Evolutionary conservation across 1,284 basidiomycete genomes (phyloP).

Genomic region (Ustilago nuda): DNA sequence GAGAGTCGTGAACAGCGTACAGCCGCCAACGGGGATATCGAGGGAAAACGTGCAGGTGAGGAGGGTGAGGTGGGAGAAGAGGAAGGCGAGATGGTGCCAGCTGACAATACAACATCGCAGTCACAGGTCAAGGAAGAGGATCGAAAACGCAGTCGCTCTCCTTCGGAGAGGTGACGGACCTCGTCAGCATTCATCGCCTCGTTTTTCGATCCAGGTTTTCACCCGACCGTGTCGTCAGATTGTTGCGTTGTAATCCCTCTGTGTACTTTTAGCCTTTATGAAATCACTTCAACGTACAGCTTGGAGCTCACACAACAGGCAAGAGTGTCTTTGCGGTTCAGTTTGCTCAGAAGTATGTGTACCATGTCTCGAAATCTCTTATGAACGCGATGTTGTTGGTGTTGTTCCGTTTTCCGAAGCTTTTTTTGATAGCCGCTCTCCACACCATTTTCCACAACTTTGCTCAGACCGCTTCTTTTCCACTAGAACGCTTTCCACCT

Average conservation of each 20-base stretch:
- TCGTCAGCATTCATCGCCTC: neutral
- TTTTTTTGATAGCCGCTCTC: constrained; percentile 11
- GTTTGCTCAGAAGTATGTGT: neutral
- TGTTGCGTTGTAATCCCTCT: neutral
- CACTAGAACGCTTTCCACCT: neutral
- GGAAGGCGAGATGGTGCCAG: constrained; percentile 37
- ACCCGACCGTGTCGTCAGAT: neutral
- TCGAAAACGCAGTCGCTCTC: constrained; percentile 49
- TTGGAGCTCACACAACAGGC: neutral
- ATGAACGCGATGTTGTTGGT: neutral
- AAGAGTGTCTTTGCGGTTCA: neutral
- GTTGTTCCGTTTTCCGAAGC: constrained; percentile 28
- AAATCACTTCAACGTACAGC: neutral
- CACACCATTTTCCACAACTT: constrained; percentile 21
- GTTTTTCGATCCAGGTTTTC: neutral
- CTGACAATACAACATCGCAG: constrained; percentile 13
- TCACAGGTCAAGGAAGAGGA: constrained; percentile 37
- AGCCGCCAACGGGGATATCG: constrained; percentile 13
- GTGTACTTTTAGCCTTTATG: constrained; percentile 23
- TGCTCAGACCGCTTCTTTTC: neutral
- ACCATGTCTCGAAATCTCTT: neutral
- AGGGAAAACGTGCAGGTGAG: constrained; percentile 26
- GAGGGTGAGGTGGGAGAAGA: constrained; percentile 40
- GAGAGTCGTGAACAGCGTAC: constrained; percentile 46
- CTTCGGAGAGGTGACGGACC: constrained; percentile 14